A percentile compares a stretch with the other conserved stretches of the same genome.
Evolutionary conservation across 768 basidiomycete species (phyloP).

Genomic region (Gloeophyllum trabeum): DNA sequence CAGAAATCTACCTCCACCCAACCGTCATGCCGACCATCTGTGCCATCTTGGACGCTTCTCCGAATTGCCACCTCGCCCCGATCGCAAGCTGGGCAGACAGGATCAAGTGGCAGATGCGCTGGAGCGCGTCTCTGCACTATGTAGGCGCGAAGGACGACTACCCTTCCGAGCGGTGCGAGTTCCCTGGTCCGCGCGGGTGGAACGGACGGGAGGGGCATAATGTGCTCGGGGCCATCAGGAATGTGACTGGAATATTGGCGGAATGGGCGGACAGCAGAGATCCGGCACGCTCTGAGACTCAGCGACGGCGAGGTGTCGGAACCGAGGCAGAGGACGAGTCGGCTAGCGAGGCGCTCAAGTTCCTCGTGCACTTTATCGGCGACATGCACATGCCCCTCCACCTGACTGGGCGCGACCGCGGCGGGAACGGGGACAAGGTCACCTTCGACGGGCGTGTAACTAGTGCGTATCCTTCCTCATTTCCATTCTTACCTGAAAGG

Average conservation of each 20-base stretch:
- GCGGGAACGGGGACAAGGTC: slow-evolving; percentile 77
- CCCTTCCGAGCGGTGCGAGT: slow-evolving; percentile 65
- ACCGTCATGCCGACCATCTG: slow-evolving; percentile 56
- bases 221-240: slow-evolving; percentile 68
- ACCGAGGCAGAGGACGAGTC: slow-evolving; percentile 16
- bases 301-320: slow-evolving; percentile 11
- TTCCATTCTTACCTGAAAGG: slow-evolving; percentile 1
- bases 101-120: slow-evolving; percentile 37
- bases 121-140: slow-evolving; percentile 71
- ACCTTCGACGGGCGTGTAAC: slow-evolving; percentile 59
- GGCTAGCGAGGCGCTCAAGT: slow-evolving; percentile 79
- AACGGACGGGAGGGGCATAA: slow-evolving; percentile 43
- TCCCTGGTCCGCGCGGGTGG: slow-evolving; percentile 74
- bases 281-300: slow-evolving; percentile 8
- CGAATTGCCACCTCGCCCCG: slow-evolving; percentile 69
- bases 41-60: slow-evolving; percentile 42
- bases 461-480: slow-evolving; percentile 34
- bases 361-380: slow-evolving; percentile 87
- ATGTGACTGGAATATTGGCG: slow-evolving; percentile 55
- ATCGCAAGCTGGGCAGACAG: slow-evolving; percentile 87
- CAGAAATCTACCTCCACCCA: slow-evolving; percentile 83
- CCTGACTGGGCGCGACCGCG: slow-evolving; percentile 76
- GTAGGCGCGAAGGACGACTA: slow-evolving; percentile 65
- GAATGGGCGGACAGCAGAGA: slow-evolving; percentile 32
- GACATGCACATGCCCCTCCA: slow-evolving; percentile 94